Conservation (phyloP, 371 early-diverging fungal species). For the Syncephalastrum contaminatum region DNA sequence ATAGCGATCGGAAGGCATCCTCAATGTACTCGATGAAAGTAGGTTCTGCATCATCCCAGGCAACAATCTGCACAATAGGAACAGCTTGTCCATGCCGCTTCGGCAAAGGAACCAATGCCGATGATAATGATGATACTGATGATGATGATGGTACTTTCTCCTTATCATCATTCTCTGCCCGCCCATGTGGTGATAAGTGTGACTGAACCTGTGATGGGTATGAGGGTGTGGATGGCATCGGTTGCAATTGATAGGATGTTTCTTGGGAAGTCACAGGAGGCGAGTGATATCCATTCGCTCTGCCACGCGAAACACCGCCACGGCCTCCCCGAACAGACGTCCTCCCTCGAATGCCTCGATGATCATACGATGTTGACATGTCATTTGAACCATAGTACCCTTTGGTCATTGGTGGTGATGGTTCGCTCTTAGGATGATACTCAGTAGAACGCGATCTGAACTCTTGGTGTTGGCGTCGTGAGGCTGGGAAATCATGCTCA, state of each 20-base stretch:
- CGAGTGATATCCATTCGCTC: conserved; percentile 2
- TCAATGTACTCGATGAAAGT: conserved; percentile 18
- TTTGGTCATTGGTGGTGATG: background rate
- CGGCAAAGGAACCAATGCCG: background rate
- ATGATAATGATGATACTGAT: background rate
- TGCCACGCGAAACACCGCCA: background rate
- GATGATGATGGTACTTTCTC: conserved; percentile 1
- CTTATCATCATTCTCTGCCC: conserved; percentile 3
- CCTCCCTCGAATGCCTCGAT: conserved; percentile 1
- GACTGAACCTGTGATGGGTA: conserved; percentile 1
- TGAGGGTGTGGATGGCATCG: background rate
- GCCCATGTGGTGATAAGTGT: background rate
- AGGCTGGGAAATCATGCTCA: no score
- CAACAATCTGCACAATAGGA: conserved; percentile 20
- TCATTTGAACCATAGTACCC: background rate
- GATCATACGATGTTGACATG: background rate
- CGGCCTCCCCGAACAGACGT: no score
- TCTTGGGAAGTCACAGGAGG: background rate
- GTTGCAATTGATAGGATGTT: background rate
- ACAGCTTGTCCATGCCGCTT: conserved; percentile 11
- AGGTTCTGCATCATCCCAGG: conserved; percentile 15
- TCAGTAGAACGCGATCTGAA: no score
- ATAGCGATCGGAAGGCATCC: conserved; percentile 13
- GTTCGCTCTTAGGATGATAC: background rate
- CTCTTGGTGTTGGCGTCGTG: no score